Percentiles rank a stretch among this genome's conserved stretches.
Conservation (phyloP, 306 rosid genomes). For the Inga leiocalycina region DNA sequence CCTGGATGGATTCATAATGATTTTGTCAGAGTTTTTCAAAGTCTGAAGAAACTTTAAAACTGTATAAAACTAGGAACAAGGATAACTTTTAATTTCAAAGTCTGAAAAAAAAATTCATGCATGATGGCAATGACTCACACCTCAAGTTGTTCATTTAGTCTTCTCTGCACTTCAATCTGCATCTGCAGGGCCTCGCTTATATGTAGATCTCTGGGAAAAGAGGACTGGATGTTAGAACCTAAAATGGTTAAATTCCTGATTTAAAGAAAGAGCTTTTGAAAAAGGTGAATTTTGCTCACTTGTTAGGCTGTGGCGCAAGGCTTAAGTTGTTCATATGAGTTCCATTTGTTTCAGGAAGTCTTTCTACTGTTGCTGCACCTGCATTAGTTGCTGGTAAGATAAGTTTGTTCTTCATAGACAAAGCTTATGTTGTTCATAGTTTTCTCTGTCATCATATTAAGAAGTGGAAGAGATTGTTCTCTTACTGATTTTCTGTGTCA, state of each 20-base stretch:
- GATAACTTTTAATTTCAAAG: too few relatives aligned
- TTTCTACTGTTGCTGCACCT: constrained; percentile 52
- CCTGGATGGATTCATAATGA: constrained; percentile 46
- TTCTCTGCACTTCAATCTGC: constrained; percentile 93
- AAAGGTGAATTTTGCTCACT: constrained; percentile 45
- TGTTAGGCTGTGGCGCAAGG: constrained; percentile 60
- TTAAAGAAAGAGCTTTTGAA: neutral
- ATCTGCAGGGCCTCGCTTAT: constrained; percentile 79
- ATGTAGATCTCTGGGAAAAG: constrained; percentile 60
- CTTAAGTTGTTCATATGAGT: constrained; percentile 58
- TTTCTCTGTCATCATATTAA: neutral
- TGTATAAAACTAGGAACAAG: neutral
- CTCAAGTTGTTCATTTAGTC: constrained; percentile 90
- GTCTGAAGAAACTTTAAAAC: neutral
- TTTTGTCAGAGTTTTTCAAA: constrained; percentile 15
- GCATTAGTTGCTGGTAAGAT: constrained; percentile 24
- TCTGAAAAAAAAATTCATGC: neutral
- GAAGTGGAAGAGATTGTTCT: constrained; percentile 13
- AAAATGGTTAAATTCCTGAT: constrained; percentile 11
- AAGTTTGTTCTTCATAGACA: constrained; percentile 30
- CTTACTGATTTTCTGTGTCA: constrained; percentile 68
- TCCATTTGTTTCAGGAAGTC: constrained; percentile 58
- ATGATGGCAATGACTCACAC: constrained; percentile 39
- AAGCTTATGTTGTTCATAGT: constrained; percentile 15
- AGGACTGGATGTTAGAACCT: constrained; percentile 22